These are phyloP conservation scores for Apophysomyces sp. DNA, from an alignment of 371 early-diverging fungal species.

Conservation along the genomic window DNA sequence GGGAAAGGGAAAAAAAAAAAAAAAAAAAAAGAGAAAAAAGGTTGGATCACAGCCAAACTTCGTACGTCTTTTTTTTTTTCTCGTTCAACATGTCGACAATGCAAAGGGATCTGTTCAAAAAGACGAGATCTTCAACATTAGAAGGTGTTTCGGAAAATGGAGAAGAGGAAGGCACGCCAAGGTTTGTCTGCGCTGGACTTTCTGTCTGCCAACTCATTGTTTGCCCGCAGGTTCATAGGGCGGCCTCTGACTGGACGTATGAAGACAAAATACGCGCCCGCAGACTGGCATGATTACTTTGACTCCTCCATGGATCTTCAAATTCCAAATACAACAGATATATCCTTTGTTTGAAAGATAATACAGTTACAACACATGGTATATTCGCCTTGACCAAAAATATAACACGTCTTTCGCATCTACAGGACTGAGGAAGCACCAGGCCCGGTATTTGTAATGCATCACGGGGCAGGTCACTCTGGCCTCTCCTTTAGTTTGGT, in stretches of 20 bases:
- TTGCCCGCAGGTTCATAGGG: background rate
- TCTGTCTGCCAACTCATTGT: background rate
- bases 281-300: slow-evolving; percentile 40
- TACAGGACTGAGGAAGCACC: slow-evolving; percentile 24
- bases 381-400: slow-evolving; percentile 6
- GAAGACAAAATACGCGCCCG: slow-evolving; percentile 22
- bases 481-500: slow-evolving; percentile 77
- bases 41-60: background rate
- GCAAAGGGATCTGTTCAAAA: slow-evolving; percentile 42
- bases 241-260: background rate
- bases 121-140: slow-evolving; percentile 14
- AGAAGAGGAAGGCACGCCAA: slow-evolving; percentile 1
- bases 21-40: background rate
- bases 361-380: background rate
- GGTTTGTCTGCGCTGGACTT: background rate
- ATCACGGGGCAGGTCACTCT: slow-evolving; percentile 90
- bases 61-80: slow-evolving; percentile 5
- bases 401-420: slow-evolving; percentile 30
- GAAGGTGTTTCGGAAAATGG: slow-evolving; percentile 16
- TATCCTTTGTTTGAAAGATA: slow-evolving; percentile 30
- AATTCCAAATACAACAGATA: slow-evolving; percentile 23
- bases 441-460: slow-evolving; percentile 77
- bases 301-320: slow-evolving; percentile 25
- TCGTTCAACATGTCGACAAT: slow-evolving; percentile 36
- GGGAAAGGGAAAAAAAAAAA: background rate